phyloP scores from a whole-genome alignment of 2,329 filamentous ascomycete species.

The Fusarium solani-melongenae region DNA sequence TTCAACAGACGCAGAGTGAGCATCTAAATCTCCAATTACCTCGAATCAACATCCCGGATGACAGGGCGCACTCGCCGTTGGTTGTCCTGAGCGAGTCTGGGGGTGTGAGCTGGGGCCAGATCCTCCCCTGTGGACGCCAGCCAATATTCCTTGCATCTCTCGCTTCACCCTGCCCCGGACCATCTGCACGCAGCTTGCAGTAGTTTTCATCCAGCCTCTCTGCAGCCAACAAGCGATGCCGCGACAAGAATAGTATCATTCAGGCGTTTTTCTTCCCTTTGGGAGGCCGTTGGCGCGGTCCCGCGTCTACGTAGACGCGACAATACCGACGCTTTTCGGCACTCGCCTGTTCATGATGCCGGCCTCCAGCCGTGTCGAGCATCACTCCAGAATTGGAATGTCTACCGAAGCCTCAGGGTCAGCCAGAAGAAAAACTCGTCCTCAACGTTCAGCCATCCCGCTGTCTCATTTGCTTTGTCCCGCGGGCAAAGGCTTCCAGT shows the following conservation, averaged over 20 bases:
- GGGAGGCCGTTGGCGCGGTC: constrained; percentile 17
- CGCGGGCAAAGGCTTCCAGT: not conserved
- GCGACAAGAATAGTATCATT: constrained; percentile 37
- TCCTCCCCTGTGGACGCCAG: constrained; percentile 11
- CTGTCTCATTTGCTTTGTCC: constrained; percentile 29
- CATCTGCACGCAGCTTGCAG: constrained; percentile 28
- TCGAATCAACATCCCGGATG: constrained; percentile 27
- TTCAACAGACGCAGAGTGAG: constrained; percentile 1
- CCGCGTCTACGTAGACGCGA: constrained; percentile 36
- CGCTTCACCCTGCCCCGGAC: constrained; percentile 27
- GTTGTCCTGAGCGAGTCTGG: constrained; percentile 5
- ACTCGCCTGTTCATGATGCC: not conserved
- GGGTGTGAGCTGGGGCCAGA: constrained; percentile 31
- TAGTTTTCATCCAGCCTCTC: constrained; percentile 15
- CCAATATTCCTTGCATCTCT: constrained; percentile 11
- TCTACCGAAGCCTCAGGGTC: not conserved
- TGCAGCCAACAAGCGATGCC: constrained; percentile 24
- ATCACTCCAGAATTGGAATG: not conserved
- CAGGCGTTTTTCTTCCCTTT: constrained; percentile 2
- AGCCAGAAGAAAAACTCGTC: not conserved
- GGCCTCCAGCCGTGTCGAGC: not conserved
- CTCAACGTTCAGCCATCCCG: constrained; percentile 1
- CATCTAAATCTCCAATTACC: not conserved
- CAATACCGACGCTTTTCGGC: not conserved
- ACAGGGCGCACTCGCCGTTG: constrained; percentile 22